A percentile compares a stretch with the other conserved stretches of the same genome.
Conservation (phyloP, 2,329 filamentous ascomycete genomes). For the Orbilia quercus region DNA sequence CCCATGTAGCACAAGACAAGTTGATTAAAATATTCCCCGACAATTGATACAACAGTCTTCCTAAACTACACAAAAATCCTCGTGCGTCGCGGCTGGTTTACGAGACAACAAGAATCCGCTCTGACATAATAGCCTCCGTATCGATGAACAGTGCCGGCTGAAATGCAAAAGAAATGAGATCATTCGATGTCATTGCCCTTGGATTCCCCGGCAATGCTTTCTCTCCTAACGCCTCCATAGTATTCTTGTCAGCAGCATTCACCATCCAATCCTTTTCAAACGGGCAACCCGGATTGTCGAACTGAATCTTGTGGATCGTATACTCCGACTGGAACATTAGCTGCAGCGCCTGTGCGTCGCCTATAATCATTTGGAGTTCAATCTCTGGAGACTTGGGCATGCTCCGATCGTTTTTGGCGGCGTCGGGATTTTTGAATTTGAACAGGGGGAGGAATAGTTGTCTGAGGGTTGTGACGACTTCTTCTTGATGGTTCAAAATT, state of each 20-base stretch:
- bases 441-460: constrained; percentile 44
- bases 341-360: constrained; percentile 48
- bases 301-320: constrained; percentile 23
- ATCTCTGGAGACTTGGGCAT: constrained; percentile 32
- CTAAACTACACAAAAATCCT: too few species aligned
- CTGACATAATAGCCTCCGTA: constrained; percentile 21
- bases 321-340: constrained; percentile 56
- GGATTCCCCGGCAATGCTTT: constrained; percentile 18
- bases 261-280: constrained; percentile 41
- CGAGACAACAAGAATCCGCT: constrained; percentile 20
- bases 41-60: too few species aligned
- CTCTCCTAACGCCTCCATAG: constrained; percentile 1
- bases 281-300: constrained; percentile 21
- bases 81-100: too few species aligned
- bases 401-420: neutral
- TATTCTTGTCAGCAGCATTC: constrained; percentile 20
- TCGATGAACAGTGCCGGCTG: constrained; percentile 42
- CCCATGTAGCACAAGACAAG: too few species aligned
- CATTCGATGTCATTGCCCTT: neutral
- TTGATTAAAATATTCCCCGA: too few species aligned
- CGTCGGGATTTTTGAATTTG: neutral
- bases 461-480: constrained; percentile 36
- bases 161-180: constrained; percentile 35
- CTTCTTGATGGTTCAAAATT: constrained; percentile 24
- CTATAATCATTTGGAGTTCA: constrained; percentile 41